A percentile compares a stretch with the other conserved stretches of the same genome.
phyloP scores from a whole-genome alignment of 805 yeast genomes.

The Schwanniomyces yamadae region DNA sequence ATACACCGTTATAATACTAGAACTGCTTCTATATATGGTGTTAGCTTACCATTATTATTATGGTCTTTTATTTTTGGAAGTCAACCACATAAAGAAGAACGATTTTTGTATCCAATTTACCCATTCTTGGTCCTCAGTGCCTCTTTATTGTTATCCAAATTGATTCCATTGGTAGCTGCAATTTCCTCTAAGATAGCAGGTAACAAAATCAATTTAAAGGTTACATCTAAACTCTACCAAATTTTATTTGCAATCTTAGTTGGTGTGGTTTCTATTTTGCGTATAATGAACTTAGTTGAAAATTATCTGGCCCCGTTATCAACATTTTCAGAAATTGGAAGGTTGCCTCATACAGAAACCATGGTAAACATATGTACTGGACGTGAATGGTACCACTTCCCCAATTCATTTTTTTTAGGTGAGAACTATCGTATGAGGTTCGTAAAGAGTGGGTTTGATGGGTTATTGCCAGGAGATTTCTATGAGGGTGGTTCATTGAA shows the following conservation, averaged over 20 bases:
- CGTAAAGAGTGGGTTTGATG: conserved; percentile 76
- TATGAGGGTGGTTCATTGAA: conserved; percentile 36
- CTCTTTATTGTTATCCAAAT: conserved; percentile 42
- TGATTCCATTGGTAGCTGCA: conserved; percentile 9
- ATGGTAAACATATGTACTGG: conserved; percentile 74
- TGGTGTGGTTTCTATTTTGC: conserved; percentile 31
- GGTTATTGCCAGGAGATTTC: conserved; percentile 87
- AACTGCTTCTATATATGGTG: conserved; percentile 10
- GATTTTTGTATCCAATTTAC: conserved; percentile 85
- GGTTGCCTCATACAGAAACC: conserved; percentile 16
- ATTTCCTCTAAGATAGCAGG: conserved; percentile 15
- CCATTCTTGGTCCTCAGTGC: conserved; percentile 65
- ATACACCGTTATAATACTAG: conserved; percentile 8
- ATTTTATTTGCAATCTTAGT: conserved; percentile 31
- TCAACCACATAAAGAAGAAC: conserved; percentile 92
- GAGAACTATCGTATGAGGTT: conserved; percentile 62
- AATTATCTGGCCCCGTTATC: conserved; percentile 75
- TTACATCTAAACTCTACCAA: conserved; percentile 10
- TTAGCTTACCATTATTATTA: conserved; percentile 50
- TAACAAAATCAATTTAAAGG: conserved; percentile 8
- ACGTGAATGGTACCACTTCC: conserved; percentile 92
- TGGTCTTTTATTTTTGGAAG: conserved; percentile 68
- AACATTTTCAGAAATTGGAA: conserved; percentile 43
- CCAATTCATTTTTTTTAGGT: conserved; percentile 81
- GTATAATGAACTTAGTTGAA: conserved; percentile 58